phyloP scores from a whole-genome alignment of 768 basidiomycete genomes.

The Collybia mongolica region DNA sequence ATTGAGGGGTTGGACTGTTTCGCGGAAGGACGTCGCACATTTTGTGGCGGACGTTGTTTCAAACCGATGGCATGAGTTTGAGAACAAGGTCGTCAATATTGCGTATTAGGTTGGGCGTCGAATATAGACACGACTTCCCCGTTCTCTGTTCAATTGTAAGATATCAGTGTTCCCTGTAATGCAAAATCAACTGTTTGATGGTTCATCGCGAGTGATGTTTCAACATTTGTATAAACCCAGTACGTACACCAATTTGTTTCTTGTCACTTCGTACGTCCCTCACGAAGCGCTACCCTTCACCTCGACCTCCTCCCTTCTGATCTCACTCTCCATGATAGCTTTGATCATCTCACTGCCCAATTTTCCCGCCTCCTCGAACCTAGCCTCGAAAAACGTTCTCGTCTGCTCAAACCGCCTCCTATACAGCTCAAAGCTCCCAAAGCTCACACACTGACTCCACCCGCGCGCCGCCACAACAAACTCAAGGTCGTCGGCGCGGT shows the following conservation, averaged over 20 bases:
- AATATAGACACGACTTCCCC: too few relatives aligned
- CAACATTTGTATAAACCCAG: too few relatives aligned
- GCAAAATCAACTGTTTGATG: too few relatives aligned
- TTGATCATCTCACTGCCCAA: conserved; percentile 90
- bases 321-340: conserved; percentile 69
- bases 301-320: conserved; percentile 31
- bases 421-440: conserved; percentile 91
- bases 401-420: conserved; percentile 77
- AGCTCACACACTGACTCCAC: conserved; percentile 95
- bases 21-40: conserved; percentile 63
- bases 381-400: conserved; percentile 74
- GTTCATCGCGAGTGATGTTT: too few relatives aligned
- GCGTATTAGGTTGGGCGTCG: conserved; percentile 36
- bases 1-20: conserved; percentile 45
- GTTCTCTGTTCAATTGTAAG: too few relatives aligned
- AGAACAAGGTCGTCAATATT: conserved; percentile 46
- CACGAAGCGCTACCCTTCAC: not conserved
- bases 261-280: too few relatives aligned
- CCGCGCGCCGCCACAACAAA: conserved; percentile 92
- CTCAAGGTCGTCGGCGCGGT: conserved; percentile 88
- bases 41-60: conserved; percentile 51
- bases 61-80: conserved; percentile 50
- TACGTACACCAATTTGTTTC: too few relatives aligned
- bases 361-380: conserved; percentile 84
- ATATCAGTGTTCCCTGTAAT: too few relatives aligned